Base-by-base conservation (phyloP, 2,329 filamentous ascomycete genomes). In the Epichloe sylvatica region DNA sequence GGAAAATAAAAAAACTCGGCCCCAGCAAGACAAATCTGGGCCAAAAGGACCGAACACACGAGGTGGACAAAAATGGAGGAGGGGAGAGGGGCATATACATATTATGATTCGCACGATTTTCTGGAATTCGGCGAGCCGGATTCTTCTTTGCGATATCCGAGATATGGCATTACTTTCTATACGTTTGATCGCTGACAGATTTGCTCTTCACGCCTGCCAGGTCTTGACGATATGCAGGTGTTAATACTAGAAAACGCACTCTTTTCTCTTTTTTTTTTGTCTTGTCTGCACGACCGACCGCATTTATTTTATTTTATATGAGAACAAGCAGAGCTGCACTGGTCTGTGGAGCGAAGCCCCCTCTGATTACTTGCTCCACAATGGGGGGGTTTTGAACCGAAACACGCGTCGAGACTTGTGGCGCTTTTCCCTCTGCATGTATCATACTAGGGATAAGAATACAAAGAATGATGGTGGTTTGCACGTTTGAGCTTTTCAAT, bases 101-200 rank as follows among this genome's bases (percentile, higher is more conserved):
- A 13, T 48, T 30, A 48, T 43, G 46, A 48, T 39, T 43, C 38
- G 44, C 17, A 48, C 39, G 46, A 48, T 36, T 25, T 44, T 38
- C 38, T n/a, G 36, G 11, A 15, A 39, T 47, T 46, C 45, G 35
- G 37, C 35, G 9, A 40, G 45, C 37, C 36, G 35, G 30, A 40
- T 39, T 17, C 30, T 15, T 7, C 3, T 21, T 25, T 47, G 35
- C 36, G 30, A 30, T 25, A 19, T 47, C 36, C 25, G 36, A 40
- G 45, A 40, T 39, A 25, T 30, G 33, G 35, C 45, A 39, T 19
- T 17, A 33, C 12, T 40, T 17, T 40, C 21, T 19, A 47, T 34
- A 34, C 25, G 41, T 43, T 43, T 43, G 34, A 23, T 37, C 21
- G 35, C 25, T 17, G 21, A 7, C 23, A 17, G 12, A 30, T 40